A percentile compares a stretch with the other conserved stretches of the same genome.
These are phyloP conservation scores for Trametes cubensis DNA, from an alignment of 768 basidiomycete species.

Conservation along the genomic window DNA sequence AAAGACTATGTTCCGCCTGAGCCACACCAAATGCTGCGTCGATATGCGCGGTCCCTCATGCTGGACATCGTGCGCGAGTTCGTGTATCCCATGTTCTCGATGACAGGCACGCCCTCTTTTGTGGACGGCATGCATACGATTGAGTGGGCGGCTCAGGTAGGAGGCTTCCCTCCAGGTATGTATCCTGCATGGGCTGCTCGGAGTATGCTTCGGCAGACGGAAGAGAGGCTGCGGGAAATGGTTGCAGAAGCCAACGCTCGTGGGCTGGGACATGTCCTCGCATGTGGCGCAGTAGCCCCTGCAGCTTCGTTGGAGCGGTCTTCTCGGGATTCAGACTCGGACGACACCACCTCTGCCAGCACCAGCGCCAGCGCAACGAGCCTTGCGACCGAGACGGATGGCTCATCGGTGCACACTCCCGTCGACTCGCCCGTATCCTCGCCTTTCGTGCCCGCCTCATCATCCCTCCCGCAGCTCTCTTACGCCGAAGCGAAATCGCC, in stretches of 20 bases:
- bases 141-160: slow-evolving; percentile 18
- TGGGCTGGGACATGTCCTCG: slow-evolving; percentile 7
- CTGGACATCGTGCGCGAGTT: slow-evolving; percentile 68
- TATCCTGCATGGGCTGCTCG: slow-evolving; percentile 59
- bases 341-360: slow-evolving; percentile 15
- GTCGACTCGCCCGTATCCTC: slow-evolving; percentile 22
- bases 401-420: slow-evolving; percentile 34
- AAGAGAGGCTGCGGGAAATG: slow-evolving; percentile 35
- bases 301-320: background rate
- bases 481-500: slow-evolving; percentile 1
- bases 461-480: slow-evolving; percentile 4
- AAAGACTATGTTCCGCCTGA: slow-evolving; percentile 16
- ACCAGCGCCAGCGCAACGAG: slow-evolving; percentile 21
- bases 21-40: slow-evolving; percentile 44
- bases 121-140: background rate
- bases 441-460: slow-evolving; percentile 15
- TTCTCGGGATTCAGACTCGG: slow-evolving; percentile 12
- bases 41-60: slow-evolving; percentile 65
- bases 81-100: slow-evolving; percentile 36
- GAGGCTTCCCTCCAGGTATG: slow-evolving; percentile 35
- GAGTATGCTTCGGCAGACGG: slow-evolving; percentile 53
- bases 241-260: slow-evolving; percentile 16
- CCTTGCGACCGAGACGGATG: slow-evolving; percentile 31
- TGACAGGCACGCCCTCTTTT: slow-evolving; percentile 13
- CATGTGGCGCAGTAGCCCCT: background rate